Evolutionary conservation across 805 yeast genomes (phyloP), one percentile per base, ranked within the genome.

Genomic region (Candida hungchunana): DNA sequence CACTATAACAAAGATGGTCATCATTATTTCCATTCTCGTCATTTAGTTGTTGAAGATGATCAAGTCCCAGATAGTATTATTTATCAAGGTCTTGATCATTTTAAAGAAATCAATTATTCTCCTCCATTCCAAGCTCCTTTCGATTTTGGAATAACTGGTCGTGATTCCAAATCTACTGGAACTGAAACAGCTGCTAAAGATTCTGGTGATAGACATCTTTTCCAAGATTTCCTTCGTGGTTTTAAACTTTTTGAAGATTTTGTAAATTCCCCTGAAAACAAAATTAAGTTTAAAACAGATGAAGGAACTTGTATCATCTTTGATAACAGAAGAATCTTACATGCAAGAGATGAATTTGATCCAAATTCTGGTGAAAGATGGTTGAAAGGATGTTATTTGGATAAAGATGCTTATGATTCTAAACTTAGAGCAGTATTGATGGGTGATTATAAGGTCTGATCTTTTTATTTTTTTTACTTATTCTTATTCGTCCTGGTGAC

Each of bases 101-200:
- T 81, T 44, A 71, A 70, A 46, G 78, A 72, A 35, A 73, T 82
- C 14, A 81, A 80, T 52, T 83, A 82, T 56, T 77, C 90, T 1
- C 93, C 94, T 3, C 90, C 89, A 9, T 82, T 81, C 62, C 94
- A 83, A 52, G 90, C 84, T 0, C 90, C 90, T 1, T 74, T 77
- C 39, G 86, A 81, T 44, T 60, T 59, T 37, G 78, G 77, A 14
- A 68, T 74, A n/a, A 59, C 59, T 11, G 58, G 62, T 21, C 42
- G 39, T 20, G 36, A 36, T 3, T 29, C 43, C 2, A 44, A 48
- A 10, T 38, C 42, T 40, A n/a, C 46, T n/a, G 47, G 56, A 18
- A 36, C 46, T 19, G 36, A 44, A 30, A 47, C 60, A 9, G 51
- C 58, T 23, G 66, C 62, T 7, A 63, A 58, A 12, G 69, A 66